Percentiles rank a stretch among this genome's conserved stretches.
Evolutionary conservation across 2,329 filamentous ascomycete species (phyloP).

Genomic region (Aspergillus texensis): DNA sequence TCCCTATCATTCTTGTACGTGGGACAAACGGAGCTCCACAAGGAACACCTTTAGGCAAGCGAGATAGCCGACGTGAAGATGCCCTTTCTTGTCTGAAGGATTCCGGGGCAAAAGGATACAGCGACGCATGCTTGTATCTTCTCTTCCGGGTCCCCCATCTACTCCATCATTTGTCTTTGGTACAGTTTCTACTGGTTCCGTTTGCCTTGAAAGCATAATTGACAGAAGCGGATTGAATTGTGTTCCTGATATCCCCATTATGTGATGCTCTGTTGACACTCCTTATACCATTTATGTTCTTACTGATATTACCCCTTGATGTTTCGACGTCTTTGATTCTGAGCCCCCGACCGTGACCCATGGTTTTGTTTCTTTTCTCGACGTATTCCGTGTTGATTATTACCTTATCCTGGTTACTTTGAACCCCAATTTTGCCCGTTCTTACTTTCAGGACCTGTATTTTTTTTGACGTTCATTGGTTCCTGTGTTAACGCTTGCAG

Average conservation of each 20-base stretch:
- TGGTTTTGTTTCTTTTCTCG: not conserved
- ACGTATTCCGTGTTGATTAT: not conserved
- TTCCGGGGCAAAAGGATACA: not conserved
- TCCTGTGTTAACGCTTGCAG: not conserved
- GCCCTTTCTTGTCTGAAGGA: not conserved
- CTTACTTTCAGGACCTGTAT: not conserved
- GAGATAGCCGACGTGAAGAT: not conserved
- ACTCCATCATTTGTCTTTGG: constrained; percentile 7
- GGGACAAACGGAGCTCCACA: constrained; percentile 1
- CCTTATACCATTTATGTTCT: constrained; percentile 27
- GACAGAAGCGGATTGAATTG: constrained; percentile 14
- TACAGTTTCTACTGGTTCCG: constrained; percentile 8
- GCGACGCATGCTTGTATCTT: not conserved
- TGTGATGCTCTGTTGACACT: constrained; percentile 13
- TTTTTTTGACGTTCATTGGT: not conserved
- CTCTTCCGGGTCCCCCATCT: not conserved
- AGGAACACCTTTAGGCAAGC: constrained; percentile 3
- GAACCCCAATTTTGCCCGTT: not conserved
- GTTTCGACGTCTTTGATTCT: constrained; percentile 13
- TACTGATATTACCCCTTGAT: constrained; percentile 19
- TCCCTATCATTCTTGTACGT: constrained; percentile 4
- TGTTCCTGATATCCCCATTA: constrained; percentile 1
- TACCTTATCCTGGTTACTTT: not conserved
- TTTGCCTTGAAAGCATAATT: constrained; percentile 8
- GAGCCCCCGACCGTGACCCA: not conserved